phyloP scores from a whole-genome alignment of 228 moss, liverwort and hornwort genomes.

The Sphagnum magellanicum region DNA sequence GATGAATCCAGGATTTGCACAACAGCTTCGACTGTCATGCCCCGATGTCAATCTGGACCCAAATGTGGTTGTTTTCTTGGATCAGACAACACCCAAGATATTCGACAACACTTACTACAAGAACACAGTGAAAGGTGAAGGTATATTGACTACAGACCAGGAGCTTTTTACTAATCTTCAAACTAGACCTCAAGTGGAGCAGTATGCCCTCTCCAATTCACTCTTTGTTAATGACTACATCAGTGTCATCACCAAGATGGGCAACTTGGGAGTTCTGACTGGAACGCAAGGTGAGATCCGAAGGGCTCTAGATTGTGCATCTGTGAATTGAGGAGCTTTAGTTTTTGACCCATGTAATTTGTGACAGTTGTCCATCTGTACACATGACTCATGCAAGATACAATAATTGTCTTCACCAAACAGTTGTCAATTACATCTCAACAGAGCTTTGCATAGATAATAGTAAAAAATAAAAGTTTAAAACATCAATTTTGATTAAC shows the following conservation, averaged over 20 bases:
- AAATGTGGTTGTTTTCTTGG: slow-evolving; percentile 21
- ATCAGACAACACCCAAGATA: slow-evolving; percentile 31
- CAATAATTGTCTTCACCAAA: too few relatives aligned
- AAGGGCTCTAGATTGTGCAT: neutral
- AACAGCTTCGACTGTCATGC: slow-evolving; percentile 18
- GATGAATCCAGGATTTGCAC: slow-evolving; percentile 15
- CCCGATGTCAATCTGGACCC: slow-evolving; percentile 21
- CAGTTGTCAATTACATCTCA: too few relatives aligned
- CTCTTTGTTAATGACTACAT: neutral
- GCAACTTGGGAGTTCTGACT: neutral
- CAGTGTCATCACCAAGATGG: neutral
- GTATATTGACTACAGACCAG: neutral
- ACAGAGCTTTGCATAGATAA: too few relatives aligned
- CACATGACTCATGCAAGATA: too few relatives aligned
- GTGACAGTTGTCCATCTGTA: too few relatives aligned
- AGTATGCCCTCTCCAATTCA: neutral
- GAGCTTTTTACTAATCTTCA: neutral
- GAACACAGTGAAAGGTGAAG: neutral
- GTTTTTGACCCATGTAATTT: too few relatives aligned
- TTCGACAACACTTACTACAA: neutral
- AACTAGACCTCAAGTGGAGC: neutral
- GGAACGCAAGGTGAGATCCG: neutral
- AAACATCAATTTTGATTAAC: too few relatives aligned
- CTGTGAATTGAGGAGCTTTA: neutral
- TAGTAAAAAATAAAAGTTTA: too few relatives aligned